Evolutionary conservation across 805 yeast genomes (phyloP).

Genomic region (Spathaspora hagerdaliae): DNA sequence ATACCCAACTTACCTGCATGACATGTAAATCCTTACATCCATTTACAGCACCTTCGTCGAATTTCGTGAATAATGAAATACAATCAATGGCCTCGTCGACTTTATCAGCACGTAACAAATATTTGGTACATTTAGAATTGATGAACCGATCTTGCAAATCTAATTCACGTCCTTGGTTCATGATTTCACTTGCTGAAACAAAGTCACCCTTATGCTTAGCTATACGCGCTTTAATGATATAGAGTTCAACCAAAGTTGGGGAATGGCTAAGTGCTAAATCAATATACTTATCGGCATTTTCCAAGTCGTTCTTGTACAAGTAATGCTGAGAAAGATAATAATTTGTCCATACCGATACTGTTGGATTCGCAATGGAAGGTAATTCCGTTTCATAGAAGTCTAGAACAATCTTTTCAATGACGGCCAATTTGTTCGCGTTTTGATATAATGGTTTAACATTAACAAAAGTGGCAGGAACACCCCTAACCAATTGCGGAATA

Average conservation of each 20-base stretch:
- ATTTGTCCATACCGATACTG: conserved; percentile 61
- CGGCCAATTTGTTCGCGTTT: conserved; percentile 31
- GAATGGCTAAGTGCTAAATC: conserved; percentile 66
- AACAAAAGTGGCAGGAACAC: conserved; percentile 88
- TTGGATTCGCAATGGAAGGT: conserved; percentile 33
- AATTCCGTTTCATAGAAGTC: conserved; percentile 38
- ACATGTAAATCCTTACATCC: conserved; percentile 83
- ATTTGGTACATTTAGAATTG: conserved; percentile 84
- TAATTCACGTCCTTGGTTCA: conserved; percentile 67
- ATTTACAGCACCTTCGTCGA: conserved; percentile 70
- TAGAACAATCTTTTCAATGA: conserved; percentile 51
- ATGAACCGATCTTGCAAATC: conserved; percentile 91
- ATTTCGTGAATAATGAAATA: conserved; percentile 75
- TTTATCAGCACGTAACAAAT: conserved; percentile 70
- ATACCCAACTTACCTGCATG: conserved; percentile 91
- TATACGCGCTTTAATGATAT: conserved; percentile 76
- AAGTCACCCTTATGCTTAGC: conserved; percentile 66
- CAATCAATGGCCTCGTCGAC: conserved; percentile 70
- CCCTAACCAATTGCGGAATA: conserved; percentile 59
- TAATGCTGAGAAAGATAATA: conserved; percentile 79
- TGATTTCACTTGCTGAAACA: conserved; percentile 55
- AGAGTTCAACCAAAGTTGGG: conserved; percentile 81
- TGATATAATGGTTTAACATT: conserved; percentile 78
- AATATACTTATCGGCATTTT: conserved; percentile 51
- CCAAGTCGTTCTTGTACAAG: conserved; percentile 51